Evolutionary conservation across 805 yeast species (phyloP).

Genomic region (Starmerella sirachaensis): DNA sequence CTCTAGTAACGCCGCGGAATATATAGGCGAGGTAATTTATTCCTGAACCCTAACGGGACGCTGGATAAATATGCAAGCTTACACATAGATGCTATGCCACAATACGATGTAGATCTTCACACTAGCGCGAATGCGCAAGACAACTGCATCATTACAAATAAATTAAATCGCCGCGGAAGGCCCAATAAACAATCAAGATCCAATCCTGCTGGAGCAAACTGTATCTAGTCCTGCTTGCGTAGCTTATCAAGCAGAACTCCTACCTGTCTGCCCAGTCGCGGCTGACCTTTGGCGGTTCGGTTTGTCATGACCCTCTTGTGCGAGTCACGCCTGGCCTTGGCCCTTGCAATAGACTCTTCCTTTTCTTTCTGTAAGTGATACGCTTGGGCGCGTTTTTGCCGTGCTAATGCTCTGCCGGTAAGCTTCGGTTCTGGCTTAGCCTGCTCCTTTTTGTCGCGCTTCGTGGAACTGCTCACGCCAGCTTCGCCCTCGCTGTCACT

Average conservation of each 20-base stretch:
- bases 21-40: too few species aligned
- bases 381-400: slow-evolving; percentile 35
- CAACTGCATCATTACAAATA: too few species aligned
- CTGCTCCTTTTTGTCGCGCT: slow-evolving; percentile 1
- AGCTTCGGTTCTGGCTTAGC: slow-evolving; percentile 19
- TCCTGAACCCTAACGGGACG: too few species aligned
- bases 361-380: slow-evolving; percentile 33
- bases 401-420: slow-evolving; percentile 31
- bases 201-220: background rate
- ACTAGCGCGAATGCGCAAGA: too few species aligned
- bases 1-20: slow-evolving; percentile 38
- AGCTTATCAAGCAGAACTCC: slow-evolving; percentile 67
- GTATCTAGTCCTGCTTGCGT: slow-evolving; percentile 26
- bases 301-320: slow-evolving; percentile 38
- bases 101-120: too few species aligned
- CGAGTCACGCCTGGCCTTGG: slow-evolving; percentile 32
- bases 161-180: too few species aligned
- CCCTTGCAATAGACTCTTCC: slow-evolving; percentile 34
- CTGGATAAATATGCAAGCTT: too few species aligned
- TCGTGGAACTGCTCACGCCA: slow-evolving; percentile 4
- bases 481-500: slow-evolving; percentile 18
- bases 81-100: too few species aligned
- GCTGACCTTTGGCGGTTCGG: slow-evolving; percentile 70
- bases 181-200: background rate
- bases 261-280: slow-evolving; percentile 81